These are phyloP conservation scores for Myriosclerotinia duriaeana DNA, from an alignment of 2,329 filamentous ascomycete genomes.

Conservation along the genomic window DNA sequence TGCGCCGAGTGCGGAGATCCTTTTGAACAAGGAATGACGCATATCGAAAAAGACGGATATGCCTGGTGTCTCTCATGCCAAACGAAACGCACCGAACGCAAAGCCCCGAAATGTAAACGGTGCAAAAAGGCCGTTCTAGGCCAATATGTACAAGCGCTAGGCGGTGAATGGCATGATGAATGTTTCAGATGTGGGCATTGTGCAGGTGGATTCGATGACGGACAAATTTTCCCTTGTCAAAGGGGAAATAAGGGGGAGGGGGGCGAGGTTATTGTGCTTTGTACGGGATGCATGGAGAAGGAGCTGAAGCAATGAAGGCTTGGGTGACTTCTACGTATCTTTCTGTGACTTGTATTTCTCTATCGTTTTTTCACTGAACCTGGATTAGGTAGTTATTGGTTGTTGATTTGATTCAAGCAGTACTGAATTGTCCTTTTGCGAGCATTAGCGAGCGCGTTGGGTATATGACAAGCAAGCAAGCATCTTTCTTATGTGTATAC, in stretches of 20 bases:
- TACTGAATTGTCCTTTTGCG: not conserved
- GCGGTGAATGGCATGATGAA: conserved; percentile 87
- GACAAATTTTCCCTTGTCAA: conserved; percentile 58
- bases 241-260: conserved; percentile 47
- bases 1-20: conserved; percentile 98
- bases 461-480: conserved; percentile 7
- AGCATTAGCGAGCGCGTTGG: conserved; percentile 10
- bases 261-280: conserved; percentile 55
- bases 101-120: conserved; percentile 81
- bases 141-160: conserved; percentile 84
- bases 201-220: conserved; percentile 60
- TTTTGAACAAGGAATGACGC: conserved; percentile 69
- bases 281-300: conserved; percentile 58
- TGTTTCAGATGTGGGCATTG: conserved; percentile 81
- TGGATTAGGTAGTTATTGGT: not conserved
- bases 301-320: conserved; percentile 52
- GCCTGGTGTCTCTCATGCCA: conserved; percentile 96
- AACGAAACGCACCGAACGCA: conserved; percentile 84
- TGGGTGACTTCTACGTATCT: conserved; percentile 10
- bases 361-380: conserved; percentile 6
- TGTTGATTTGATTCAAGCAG: not conserved
- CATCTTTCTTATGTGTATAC: conserved; percentile 8
- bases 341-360: not conserved
- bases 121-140: conserved; percentile 85
- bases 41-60: conserved; percentile 94